Evolutionary conservation across 176 grass and related monocot genomes (phyloP).

Genomic region (Bromus sterilis): DNA sequence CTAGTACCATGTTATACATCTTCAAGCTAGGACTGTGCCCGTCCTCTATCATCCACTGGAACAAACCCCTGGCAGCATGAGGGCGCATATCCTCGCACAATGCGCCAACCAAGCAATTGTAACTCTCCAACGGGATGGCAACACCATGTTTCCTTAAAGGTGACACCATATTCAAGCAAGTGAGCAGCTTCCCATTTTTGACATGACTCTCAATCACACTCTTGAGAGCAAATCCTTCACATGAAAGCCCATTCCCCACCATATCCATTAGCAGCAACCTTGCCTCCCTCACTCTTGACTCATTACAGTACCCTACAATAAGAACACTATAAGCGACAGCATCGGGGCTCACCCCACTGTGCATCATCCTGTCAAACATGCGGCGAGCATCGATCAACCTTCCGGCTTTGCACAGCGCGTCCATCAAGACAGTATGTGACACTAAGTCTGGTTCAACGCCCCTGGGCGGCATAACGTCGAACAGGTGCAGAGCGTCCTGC

Average conservation of each 20-base stretch:
- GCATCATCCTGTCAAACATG: constrained; percentile 66
- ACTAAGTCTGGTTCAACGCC: constrained; percentile 57
- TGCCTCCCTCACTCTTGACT: constrained; percentile 46
- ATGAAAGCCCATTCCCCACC: constrained; percentile 35
- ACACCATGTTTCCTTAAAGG: constrained; percentile 49
- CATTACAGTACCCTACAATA: constrained; percentile 57
- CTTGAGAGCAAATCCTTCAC: constrained; percentile 29
- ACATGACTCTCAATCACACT: constrained; percentile 49
- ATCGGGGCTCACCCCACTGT: constrained; percentile 54
- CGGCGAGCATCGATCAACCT: constrained; percentile 43
- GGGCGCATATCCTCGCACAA: constrained; percentile 58
- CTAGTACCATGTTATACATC: constrained; percentile 63
- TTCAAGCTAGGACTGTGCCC: constrained; percentile 41
- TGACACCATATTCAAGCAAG: constrained; percentile 76
- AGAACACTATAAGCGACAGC: constrained; percentile 56
- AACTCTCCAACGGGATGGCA: constrained; percentile 43
- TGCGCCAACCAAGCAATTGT: constrained; percentile 40
- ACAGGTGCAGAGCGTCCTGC: constrained; percentile 56
- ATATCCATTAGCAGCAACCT: constrained; percentile 67
- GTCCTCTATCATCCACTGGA: constrained; percentile 71
- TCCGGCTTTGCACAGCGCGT: constrained; percentile 44
- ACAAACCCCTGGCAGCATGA: constrained; percentile 57
- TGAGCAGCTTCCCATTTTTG: constrained; percentile 51
- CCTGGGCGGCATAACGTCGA: constrained; percentile 65
- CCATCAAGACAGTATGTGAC: constrained; percentile 71